A percentile compares a stretch with the other conserved stretches of the same genome.
phyloP scores from a whole-genome alignment of 2,329 filamentous ascomycete genomes.

The Plenodomus tracheiphilus region DNA sequence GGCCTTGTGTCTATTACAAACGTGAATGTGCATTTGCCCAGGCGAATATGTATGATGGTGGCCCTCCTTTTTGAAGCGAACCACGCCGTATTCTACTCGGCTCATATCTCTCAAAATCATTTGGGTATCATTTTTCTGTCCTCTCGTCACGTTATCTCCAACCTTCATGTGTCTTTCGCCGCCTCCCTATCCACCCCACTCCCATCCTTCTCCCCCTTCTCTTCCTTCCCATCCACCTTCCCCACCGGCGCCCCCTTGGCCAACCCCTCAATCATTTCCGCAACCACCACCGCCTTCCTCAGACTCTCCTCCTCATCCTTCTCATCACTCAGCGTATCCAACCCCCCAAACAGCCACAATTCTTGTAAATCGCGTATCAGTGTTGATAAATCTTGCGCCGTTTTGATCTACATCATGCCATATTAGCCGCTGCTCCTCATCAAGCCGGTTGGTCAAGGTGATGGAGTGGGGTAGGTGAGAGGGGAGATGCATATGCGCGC shows the following conservation, averaged over 20 bases:
- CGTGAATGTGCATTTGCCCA: too few species aligned
- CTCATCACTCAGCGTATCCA: constrained; percentile 56
- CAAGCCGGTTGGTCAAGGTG: too few species aligned
- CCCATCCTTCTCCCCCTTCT: not conserved
- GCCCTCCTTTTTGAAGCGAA: too few species aligned
- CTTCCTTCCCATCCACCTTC: constrained; percentile 2
- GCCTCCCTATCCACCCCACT: not conserved
- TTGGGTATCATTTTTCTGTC: not conserved
- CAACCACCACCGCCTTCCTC: constrained; percentile 22
- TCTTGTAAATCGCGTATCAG: constrained; percentile 67
- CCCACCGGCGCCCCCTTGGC: constrained; percentile 9
- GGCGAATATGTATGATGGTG: too few species aligned
- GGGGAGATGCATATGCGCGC: too few species aligned
- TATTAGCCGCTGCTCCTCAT: not conserved
- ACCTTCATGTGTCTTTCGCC: not conserved
- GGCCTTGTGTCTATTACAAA: too few species aligned
- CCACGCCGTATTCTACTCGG: too few species aligned
- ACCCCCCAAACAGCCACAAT: constrained; percentile 67
- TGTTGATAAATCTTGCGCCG: constrained; percentile 64
- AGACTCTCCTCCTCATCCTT: constrained; percentile 29
- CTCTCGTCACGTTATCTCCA: too few species aligned
- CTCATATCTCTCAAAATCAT: too few species aligned
- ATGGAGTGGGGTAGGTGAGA: too few species aligned
- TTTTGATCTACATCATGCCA: constrained; percentile 51
- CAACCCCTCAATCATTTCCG: constrained; percentile 26